A percentile compares a stretch with the other conserved stretches of the same genome.
Conservation (phyloP, 2,329 filamentous ascomycete species). For the Aspergillus japonicus region DNA sequence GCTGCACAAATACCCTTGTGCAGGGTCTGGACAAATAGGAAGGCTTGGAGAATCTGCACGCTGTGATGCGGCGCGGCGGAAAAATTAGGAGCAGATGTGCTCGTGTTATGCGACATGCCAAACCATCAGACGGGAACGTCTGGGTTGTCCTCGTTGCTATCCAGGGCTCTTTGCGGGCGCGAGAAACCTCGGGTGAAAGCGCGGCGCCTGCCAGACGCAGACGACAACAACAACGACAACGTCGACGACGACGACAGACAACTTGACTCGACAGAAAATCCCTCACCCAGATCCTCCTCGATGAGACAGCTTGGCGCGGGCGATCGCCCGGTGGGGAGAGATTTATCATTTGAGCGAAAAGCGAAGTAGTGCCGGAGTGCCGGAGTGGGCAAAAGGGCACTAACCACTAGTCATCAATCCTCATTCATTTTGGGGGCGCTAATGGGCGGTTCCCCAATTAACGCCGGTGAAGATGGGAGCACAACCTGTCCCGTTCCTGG, state of each 20-base stretch:
- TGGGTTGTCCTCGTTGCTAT: background rate
- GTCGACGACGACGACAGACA: background rate
- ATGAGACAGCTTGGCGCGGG: conserved; percentile 32
- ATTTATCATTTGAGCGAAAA: background rate
- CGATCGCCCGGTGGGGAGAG: conserved; percentile 31
- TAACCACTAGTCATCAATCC: background rate
- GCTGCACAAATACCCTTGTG: background rate
- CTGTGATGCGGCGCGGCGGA: background rate
- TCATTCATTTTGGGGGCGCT: conserved; percentile 4
- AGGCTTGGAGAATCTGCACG: background rate
- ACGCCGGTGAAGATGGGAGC: conserved; percentile 6
- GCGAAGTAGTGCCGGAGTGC: background rate
- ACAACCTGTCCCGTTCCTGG: conserved; percentile 18
- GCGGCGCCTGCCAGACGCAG: background rate
- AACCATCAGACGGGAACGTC: background rate
- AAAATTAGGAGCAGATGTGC: background rate
- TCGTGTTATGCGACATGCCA: background rate
- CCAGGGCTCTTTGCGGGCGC: background rate
- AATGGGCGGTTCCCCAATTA: conserved; percentile 10
- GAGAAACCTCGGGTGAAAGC: background rate
- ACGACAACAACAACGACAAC: background rate
- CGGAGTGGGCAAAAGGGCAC: background rate
- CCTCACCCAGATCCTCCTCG: conserved; percentile 34
- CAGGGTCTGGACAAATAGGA: background rate
- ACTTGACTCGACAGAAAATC: conserved; percentile 26